Percentiles rank a stretch among this genome's conserved stretches.
Conservation (phyloP, 2,329 filamentous ascomycete species). For the Xylaria sp. region DNA sequence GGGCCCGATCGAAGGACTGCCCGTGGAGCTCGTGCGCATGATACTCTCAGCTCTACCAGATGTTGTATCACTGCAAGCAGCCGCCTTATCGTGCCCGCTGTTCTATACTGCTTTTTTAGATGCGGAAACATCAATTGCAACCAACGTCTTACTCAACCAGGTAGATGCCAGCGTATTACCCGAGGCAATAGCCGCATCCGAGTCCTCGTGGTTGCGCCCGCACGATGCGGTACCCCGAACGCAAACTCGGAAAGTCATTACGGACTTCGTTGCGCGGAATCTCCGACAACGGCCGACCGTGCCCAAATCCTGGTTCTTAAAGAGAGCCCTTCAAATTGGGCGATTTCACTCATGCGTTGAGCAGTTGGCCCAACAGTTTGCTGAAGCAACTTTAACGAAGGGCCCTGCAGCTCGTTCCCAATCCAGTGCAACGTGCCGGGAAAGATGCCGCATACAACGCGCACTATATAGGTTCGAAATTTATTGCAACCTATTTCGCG, state of each 20-base stretch:
- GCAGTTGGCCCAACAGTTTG: not conserved
- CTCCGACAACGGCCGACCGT: not conserved
- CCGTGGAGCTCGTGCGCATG: constrained; percentile 1
- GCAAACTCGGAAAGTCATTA: not conserved
- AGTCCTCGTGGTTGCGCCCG: not conserved
- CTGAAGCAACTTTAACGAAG: not conserved
- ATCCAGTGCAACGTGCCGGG: not conserved
- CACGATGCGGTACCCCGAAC: not conserved
- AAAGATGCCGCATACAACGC: constrained; percentile 8
- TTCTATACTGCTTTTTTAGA: constrained; percentile 9
- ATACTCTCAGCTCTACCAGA: constrained; percentile 7
- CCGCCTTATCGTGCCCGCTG: constrained; percentile 9
- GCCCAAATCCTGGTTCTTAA: not conserved
- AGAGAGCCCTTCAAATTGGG: not conserved
- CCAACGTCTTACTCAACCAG: constrained; percentile 13
- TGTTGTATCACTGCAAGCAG: constrained; percentile 7
- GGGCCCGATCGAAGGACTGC: not conserved
- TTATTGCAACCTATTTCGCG: not conserved
- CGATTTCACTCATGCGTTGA: constrained; percentile 2
- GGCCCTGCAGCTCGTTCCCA: not conserved
- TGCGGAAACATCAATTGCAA: not conserved
- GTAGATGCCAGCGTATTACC: constrained; percentile 10
- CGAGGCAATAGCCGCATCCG: constrained; percentile 7
- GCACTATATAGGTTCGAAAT: constrained; percentile 10
- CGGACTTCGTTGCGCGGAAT: not conserved